Evolutionary conservation across 257 asterid species (phyloP).

Genomic region (Salvia hispanica): DNA sequence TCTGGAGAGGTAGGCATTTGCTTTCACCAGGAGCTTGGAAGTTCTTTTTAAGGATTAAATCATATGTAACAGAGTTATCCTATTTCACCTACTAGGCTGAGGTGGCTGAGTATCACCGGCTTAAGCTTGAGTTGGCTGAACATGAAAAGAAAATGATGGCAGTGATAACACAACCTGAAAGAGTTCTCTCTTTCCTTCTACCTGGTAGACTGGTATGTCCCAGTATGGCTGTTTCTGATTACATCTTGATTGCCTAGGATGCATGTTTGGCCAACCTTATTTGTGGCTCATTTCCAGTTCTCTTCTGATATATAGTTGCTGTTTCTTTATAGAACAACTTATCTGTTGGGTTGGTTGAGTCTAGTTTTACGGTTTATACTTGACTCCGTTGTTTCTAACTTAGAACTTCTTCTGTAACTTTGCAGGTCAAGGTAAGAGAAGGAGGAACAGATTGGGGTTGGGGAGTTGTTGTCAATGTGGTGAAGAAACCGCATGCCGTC

Average conservation of each 20-base stretch:
- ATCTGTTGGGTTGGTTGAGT: constrained; percentile 17
- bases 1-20: constrained; percentile 73
- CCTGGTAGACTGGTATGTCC: constrained; percentile 94
- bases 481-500: constrained; percentile 62
- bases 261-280: constrained; percentile 25
- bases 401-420: constrained; percentile 33
- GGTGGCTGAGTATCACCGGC: constrained; percentile 84
- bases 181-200: constrained; percentile 78
- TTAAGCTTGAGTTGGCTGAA: constrained; percentile 75
- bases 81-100: constrained; percentile 58
- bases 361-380: not conserved
- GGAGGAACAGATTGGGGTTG: constrained; percentile 99
- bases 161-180: constrained; percentile 83
- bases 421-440: constrained; percentile 87
- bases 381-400: not conserved
- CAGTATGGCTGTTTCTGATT: constrained; percentile 12
- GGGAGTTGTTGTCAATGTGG: constrained; percentile 97
- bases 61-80: constrained; percentile 3
- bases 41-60: constrained; percentile 20
- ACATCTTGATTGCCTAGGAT: constrained; percentile 23
- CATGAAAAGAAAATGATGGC: constrained; percentile 91
- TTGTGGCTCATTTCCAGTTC: constrained; percentile 7
- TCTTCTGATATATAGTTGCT: not conserved
- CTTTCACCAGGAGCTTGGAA: constrained; percentile 26
- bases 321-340: not conserved